These are phyloP conservation scores for Fraxinus velutina DNA, from an alignment of 305 asterid species.

Conservation along the genomic window DNA sequence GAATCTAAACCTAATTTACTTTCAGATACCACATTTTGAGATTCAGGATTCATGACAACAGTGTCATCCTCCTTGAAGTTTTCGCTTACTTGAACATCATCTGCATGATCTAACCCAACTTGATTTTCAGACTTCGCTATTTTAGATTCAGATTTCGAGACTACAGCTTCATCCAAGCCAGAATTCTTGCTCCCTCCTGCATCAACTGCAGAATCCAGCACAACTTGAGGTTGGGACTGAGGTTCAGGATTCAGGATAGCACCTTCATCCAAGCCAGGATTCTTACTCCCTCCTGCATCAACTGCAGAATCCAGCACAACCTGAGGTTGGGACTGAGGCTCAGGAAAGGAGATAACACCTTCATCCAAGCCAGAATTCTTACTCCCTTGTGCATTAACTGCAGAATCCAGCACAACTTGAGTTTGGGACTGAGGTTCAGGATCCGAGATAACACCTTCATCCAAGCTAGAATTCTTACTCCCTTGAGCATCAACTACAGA, in stretches of 20 bases:
- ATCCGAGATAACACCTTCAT: not conserved
- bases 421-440: not conserved
- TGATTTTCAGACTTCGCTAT: constrained; percentile 5
- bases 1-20: not conserved
- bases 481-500: not conserved
- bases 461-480: not conserved
- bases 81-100: not conserved
- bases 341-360: not conserved
- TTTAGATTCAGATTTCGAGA: not conserved
- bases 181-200: not conserved
- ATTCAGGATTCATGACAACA: not conserved
- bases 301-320: constrained; percentile 7
- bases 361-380: constrained; percentile 12
- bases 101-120: not conserved
- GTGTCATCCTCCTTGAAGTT: not conserved
- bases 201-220: not conserved
- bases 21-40: not conserved
- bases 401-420: not conserved
- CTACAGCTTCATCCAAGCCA: constrained; percentile 1
- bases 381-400: constrained; percentile 16
- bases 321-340: not conserved
- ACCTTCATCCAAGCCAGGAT: constrained; percentile 6
- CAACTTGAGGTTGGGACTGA: not conserved
- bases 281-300: constrained; percentile 7
- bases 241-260: not conserved